Evolutionary conservation across 2,329 filamentous ascomycete species (phyloP).

Genomic region (Endothia cerciana): DNA sequence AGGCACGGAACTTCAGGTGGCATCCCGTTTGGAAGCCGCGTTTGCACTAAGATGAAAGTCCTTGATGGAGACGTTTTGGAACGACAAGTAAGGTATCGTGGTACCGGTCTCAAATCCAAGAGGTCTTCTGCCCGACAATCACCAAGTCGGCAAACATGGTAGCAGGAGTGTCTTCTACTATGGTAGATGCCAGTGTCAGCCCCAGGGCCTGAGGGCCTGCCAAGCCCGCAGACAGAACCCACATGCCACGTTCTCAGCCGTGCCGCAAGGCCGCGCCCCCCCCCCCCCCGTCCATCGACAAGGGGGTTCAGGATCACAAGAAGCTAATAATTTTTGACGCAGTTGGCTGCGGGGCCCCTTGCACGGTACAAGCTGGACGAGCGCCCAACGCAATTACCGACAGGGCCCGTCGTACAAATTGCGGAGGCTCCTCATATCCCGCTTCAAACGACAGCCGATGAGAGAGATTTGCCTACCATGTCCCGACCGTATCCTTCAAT

Average conservation of each 20-base stretch:
- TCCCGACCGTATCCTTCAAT: neutral
- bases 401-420: conserved; percentile 8
- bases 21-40: neutral
- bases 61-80: neutral
- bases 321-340: neutral
- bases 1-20: neutral
- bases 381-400: conserved; percentile 11
- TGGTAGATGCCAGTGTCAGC: neutral
- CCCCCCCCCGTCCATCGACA: neutral
- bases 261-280: conserved; percentile 5
- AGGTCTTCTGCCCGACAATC: neutral
- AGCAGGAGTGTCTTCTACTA: neutral
- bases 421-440: conserved; percentile 2
- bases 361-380: neutral
- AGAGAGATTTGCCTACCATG: neutral
- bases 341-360: neutral
- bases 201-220: neutral
- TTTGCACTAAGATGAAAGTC: neutral
- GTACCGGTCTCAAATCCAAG: neutral
- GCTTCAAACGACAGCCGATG: neutral
- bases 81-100: neutral
- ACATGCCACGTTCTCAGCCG: conserved; percentile 13
- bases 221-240: neutral
- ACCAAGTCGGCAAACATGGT: neutral
- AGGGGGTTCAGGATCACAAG: neutral